Base-by-base conservation (phyloP, 2,329 filamentous ascomycete genomes). In the Cladosporium sp. region DNA sequence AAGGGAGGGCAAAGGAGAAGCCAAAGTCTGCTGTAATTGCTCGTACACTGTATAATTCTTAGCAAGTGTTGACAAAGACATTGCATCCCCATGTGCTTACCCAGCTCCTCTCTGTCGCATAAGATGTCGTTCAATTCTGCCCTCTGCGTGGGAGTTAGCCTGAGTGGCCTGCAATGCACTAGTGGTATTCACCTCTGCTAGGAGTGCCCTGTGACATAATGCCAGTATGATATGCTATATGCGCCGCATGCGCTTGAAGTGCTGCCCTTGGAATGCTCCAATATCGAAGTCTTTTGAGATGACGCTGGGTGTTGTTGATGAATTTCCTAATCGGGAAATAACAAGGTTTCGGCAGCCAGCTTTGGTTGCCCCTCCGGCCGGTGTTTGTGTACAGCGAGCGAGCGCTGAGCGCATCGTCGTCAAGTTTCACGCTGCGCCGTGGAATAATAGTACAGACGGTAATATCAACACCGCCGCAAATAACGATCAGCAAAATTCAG, bases 101-200 rank as follows among this genome's bases (percentile, higher is more conserved):
- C 74, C 74, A 60, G 74, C 74, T 64, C 74, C 74, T 67, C 74
- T 68, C 65, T 75, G 74, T 21, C 74, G 71, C 59, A 72, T 71
- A 68, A 76, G 66, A 74, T 76, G 74, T 60, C 73, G 64, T 64
- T 76, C 73, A 68, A 74, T 66, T 66, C 74, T 70, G 52, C 71
- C 69, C 52, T 73, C 70, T 74, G 65, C 21, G 4, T n/a, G 12
- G 11, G 38, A 24, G 34, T 63, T 8, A 63, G 60, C 47, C 11
- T 54, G 15, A 3, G 4, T 10, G 1, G 4, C 30, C 15, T 32
- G 15, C 51, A 6, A 21, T 24, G 14, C 15, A n/a, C 21, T 8
- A 2, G 36, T 38, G 14, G 21, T 2, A 51, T 64, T 24, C 66
- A 71, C 69, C 68, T 67, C 72, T 74, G 58, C 67, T 60, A 47